phyloP scores from a whole-genome alignment of 352 stramenopile genomes.

The Phytophthora pini region DNA sequence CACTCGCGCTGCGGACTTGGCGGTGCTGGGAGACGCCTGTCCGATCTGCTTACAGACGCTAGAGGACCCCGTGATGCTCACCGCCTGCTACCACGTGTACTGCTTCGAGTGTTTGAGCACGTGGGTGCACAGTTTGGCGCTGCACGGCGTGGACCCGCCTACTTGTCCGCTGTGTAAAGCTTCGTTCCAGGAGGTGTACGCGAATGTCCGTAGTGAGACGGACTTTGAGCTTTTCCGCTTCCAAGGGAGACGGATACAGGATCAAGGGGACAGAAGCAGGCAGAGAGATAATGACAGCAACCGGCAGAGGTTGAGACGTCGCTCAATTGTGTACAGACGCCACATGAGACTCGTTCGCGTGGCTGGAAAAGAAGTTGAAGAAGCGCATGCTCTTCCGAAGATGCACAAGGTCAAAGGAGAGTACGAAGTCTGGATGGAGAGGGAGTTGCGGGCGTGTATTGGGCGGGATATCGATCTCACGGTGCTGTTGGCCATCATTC shows the following conservation, averaged over 20 bases:
- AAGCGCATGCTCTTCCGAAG: conserved; percentile 20
- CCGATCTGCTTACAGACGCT: conserved; percentile 74
- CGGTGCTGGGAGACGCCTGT: conserved; percentile 71
- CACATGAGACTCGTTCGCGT: conserved; percentile 60
- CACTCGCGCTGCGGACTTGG: conserved; percentile 42
- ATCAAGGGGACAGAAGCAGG: conserved; percentile 15
- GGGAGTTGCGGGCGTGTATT: conserved; percentile 74
- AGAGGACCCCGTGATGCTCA: conserved; percentile 65
- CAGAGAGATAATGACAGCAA: conserved; percentile 12
- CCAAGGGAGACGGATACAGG: conserved; percentile 26
- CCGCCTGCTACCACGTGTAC: conserved; percentile 74
- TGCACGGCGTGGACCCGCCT: conserved; percentile 56
- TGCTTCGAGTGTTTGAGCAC: conserved; percentile 71
- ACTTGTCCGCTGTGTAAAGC: conserved; percentile 80
- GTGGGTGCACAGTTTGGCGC: conserved; percentile 62
- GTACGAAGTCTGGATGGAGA: conserved; percentile 64
- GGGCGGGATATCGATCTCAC: conserved; percentile 71
- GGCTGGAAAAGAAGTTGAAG: conserved; percentile 41
- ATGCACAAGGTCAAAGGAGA: conserved; percentile 66
- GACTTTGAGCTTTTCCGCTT: conserved; percentile 69
- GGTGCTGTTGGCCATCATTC: conserved; percentile 68
- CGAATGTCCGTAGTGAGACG: conserved; percentile 69
- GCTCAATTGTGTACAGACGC: conserved; percentile 65
- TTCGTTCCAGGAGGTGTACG: conserved; percentile 60
- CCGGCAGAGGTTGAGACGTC: conserved; percentile 32